Evolutionary conservation across 208 protist genomes (phyloP).

Genomic region (Porcisia hertigi): DNA sequence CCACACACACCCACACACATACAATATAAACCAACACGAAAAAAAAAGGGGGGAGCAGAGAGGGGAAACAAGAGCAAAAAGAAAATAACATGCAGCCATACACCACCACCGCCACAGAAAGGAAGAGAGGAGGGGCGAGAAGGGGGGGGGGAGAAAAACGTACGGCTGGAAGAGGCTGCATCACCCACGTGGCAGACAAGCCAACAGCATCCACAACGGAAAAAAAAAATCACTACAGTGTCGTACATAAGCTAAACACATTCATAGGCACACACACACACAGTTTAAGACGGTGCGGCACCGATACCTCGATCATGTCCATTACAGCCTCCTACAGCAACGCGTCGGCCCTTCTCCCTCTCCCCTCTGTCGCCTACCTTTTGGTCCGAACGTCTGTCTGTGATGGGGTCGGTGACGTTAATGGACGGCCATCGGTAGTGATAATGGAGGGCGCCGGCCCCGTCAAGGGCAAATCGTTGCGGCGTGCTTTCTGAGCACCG

Average conservation of each 20-base stretch:
- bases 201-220: neutral
- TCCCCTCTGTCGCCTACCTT: neutral
- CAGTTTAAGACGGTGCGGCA: neutral
- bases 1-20: constrained; percentile 3
- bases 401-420: neutral
- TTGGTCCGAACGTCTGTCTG: neutral
- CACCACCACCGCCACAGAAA: neutral
- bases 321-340: neutral
- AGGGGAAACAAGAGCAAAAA: neutral
- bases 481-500: neutral
- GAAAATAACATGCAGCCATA: neutral
- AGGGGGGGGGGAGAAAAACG: too few species aligned
- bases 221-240: too few species aligned
- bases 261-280: neutral
- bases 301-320: neutral
- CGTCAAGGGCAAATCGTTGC: neutral
- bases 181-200: neutral
- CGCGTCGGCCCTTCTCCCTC: neutral
- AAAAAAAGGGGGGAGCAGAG: neutral
- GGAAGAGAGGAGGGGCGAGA: neutral
- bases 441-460: neutral
- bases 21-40: neutral
- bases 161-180: neutral
- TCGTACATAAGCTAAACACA: too few species aligned
- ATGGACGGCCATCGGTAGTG: neutral